Evolutionary conservation across 2,329 filamentous ascomycete genomes (phyloP).

Genomic region (Chaetomium strumarium): DNA sequence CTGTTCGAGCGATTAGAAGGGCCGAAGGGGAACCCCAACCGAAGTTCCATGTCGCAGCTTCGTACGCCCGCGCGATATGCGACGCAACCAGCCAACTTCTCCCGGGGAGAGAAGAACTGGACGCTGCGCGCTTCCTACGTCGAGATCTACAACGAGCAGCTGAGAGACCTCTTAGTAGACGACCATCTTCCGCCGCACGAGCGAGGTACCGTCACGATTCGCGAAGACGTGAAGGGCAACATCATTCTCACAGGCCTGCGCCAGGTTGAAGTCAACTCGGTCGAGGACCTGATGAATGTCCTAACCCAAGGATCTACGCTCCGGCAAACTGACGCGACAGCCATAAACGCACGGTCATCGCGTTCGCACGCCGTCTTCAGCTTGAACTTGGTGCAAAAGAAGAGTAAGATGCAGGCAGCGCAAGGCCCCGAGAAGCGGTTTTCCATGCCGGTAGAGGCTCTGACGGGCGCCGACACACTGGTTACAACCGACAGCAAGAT

Average conservation of each 20-base stretch:
- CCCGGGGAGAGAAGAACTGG: constrained; percentile 69
- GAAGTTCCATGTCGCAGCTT: constrained; percentile 69
- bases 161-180: constrained; percentile 81
- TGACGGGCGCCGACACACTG: constrained; percentile 62
- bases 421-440: constrained; percentile 71
- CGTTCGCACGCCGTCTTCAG: constrained; percentile 97
- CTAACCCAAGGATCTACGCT: constrained; percentile 91
- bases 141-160: constrained; percentile 95
- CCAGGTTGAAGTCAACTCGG: constrained; percentile 82
- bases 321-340: constrained; percentile 92
- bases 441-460: constrained; percentile 77
- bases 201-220: constrained; percentile 76
- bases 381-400: constrained; percentile 85
- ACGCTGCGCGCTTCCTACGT: constrained; percentile 91
- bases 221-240: constrained; percentile 89
- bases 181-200: constrained; percentile 66
- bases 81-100: constrained; percentile 37
- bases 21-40: constrained; percentile 40
- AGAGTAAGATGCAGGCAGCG: constrained; percentile 48
- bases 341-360: constrained; percentile 95
- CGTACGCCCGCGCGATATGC: constrained; percentile 77
- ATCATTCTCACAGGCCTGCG: constrained; percentile 88
- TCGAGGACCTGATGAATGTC: constrained; percentile 83
- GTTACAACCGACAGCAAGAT: constrained; percentile 96
- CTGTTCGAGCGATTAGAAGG: constrained; percentile 84